Evolutionary conservation across 805 yeast species (phyloP).

Genomic region (Starmerella potacharoeniae): DNA sequence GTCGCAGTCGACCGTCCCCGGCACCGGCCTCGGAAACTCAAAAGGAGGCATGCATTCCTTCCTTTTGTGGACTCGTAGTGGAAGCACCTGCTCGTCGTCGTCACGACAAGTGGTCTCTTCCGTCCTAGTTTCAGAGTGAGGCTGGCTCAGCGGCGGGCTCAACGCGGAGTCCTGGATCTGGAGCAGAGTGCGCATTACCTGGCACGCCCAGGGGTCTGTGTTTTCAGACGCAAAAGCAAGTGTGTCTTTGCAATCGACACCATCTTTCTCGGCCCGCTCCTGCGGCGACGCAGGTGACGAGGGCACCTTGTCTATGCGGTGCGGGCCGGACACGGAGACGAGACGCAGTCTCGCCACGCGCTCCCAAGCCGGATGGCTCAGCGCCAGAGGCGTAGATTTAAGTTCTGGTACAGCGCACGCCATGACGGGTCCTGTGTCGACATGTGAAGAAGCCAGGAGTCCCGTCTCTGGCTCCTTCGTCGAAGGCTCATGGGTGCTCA

Average conservation of each 20-base stretch:
- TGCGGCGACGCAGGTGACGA: background rate
- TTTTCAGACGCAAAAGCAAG: background rate
- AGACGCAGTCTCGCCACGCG: background rate
- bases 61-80: background rate
- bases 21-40: background rate
- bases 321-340: constrained; percentile 1
- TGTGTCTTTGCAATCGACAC: constrained; percentile 1
- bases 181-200: background rate
- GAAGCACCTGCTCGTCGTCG: background rate
- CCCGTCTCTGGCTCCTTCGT: background rate
- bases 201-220: background rate
- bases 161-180: background rate
- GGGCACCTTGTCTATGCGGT: background rate
- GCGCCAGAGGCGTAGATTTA: background rate
- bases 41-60: background rate
- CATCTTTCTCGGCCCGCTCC: constrained; percentile 1
- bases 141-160: background rate
- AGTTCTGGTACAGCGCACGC: background rate
- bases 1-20: too few species aligned
- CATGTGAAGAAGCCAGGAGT: background rate
- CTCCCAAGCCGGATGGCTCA: background rate
- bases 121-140: background rate
- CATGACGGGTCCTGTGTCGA: background rate
- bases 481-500: background rate
- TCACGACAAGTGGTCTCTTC: background rate